Evolutionary conservation across 768 basidiomycete genomes (phyloP).

Genomic region (Hygrocybe coccinea): DNA sequence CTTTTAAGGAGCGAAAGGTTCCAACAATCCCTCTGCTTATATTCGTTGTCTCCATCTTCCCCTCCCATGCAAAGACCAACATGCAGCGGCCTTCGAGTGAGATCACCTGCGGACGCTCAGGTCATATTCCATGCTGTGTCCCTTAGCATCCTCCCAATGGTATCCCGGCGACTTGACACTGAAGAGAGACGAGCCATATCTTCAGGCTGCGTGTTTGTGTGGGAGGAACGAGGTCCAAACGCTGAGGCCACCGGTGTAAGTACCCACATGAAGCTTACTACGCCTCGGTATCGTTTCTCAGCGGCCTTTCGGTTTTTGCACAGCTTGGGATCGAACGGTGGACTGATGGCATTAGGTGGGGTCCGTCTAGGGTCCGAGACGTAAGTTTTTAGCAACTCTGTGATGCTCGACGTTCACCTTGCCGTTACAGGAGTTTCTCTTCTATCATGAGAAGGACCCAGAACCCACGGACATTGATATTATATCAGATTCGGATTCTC

Average conservation of each 20-base stretch:
- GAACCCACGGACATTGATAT: constrained; percentile 44
- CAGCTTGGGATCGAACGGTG: constrained; percentile 76
- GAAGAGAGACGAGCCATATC: constrained; percentile 66
- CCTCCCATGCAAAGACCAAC: constrained; percentile 61
- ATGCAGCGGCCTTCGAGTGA: constrained; percentile 57
- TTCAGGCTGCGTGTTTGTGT: constrained; percentile 75
- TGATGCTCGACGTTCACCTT: constrained; percentile 9
- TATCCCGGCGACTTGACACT: constrained; percentile 66
- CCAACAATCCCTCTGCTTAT: constrained; percentile 1
- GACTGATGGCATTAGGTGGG: constrained; percentile 79
- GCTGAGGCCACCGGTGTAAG: constrained; percentile 62
- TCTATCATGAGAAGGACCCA: constrained; percentile 63
- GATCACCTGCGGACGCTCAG: constrained; percentile 63
- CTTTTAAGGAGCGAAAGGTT: neutral
- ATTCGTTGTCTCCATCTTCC: constrained; percentile 9
- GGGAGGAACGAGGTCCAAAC: constrained; percentile 74
- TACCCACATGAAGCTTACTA: constrained; percentile 8
- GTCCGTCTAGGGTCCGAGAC: constrained; percentile 71
- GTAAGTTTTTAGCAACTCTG: constrained; percentile 37
- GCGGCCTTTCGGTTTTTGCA: constrained; percentile 11
- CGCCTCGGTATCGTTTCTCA: constrained; percentile 6
- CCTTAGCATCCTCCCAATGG: constrained; percentile 54
- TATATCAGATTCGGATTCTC: constrained; percentile 47
- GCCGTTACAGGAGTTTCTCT: constrained; percentile 60
- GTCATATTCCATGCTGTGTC: constrained; percentile 71